phyloP scores from a whole-genome alignment of 345 rosid species.

The thale cress (Arabidopsis thaliana) region DNA sequence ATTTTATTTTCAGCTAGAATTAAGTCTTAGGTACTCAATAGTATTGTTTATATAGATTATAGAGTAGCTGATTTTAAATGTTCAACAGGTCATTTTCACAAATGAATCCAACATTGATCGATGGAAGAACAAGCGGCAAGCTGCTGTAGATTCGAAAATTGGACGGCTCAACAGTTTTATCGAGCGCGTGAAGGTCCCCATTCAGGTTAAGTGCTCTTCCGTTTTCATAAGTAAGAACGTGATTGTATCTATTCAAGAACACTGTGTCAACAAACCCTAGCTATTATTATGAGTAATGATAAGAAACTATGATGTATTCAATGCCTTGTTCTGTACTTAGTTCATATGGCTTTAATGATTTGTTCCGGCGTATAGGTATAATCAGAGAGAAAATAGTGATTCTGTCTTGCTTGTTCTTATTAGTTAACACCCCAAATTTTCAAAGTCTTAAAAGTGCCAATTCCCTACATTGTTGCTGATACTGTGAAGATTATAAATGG shows the following conservation, averaged over 20 bases:
- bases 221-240: not conserved
- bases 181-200: slow-evolving; percentile 72
- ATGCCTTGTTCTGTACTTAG: not conserved
- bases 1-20: slow-evolving; percentile 8
- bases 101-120: slow-evolving; percentile 98
- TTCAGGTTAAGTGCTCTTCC: slow-evolving; percentile 64
- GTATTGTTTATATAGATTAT: not conserved
- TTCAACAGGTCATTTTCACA: slow-evolving; percentile 79
- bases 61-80: slow-evolving; percentile 28
- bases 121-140: slow-evolving; percentile 95
- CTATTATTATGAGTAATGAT: not conserved
- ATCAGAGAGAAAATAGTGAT: not conserved
- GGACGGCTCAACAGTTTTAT: slow-evolving; percentile 88
- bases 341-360: not conserved
- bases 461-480: slow-evolving; percentile 23
- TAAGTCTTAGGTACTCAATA: not conserved
- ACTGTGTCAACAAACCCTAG: not conserved
- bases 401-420: slow-evolving; percentile 18
- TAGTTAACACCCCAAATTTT: not conserved
- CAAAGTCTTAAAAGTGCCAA: not conserved
- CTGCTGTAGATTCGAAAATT: slow-evolving; percentile 85
- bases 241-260: slow-evolving; percentile 3
- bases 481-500: slow-evolving; percentile 14
- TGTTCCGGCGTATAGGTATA: slow-evolving; percentile 1
- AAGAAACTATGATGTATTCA: not conserved